These are phyloP conservation scores for Fraxinus baroniana DNA, from an alignment of 305 asterid species.

Conservation along the genomic window DNA sequence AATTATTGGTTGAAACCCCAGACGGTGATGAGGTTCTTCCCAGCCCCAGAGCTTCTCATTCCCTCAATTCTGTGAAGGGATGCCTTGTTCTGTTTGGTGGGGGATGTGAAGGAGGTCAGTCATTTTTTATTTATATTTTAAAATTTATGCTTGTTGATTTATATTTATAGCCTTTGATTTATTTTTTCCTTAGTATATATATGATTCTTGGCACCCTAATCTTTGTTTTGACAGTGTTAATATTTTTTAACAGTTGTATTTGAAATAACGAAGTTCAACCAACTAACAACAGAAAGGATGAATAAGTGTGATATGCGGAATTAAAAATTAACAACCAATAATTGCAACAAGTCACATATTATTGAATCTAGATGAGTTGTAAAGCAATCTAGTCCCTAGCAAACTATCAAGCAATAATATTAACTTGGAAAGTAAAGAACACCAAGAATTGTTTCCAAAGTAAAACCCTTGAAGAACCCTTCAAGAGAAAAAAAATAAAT, in stretches of 20 bases:
- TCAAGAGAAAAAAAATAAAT: no score
- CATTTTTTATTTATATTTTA: not conserved
- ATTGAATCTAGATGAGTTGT: no score
- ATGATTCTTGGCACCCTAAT: not conserved
- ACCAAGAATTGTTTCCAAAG: no score
- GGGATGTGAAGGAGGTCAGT: slow-evolving; percentile 88
- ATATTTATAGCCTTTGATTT: not conserved
- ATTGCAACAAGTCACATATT: no score
- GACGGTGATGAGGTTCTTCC: slow-evolving; percentile 39
- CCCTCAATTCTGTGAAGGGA: slow-evolving; percentile 70
- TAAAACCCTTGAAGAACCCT: no score
- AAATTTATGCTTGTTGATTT: not conserved
- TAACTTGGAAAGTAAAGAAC: no score
- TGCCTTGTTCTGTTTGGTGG: slow-evolving; percentile 86
- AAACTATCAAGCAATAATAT: no score
- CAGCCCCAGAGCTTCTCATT: slow-evolving; percentile 87
- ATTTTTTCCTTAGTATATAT: not conserved
- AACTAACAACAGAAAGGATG: no score
- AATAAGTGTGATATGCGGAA: no score
- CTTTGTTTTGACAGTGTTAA: not conserved
- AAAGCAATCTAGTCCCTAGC: no score
- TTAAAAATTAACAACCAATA: no score
- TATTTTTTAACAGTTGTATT: not conserved
- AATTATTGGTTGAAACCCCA: slow-evolving; percentile 30
- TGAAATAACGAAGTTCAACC: no score